Percentiles rank a stretch among this genome's conserved stretches.
These are phyloP conservation scores for Quercus wislizeni DNA, from an alignment of 306 rosid genomes.

Conservation along the genomic window DNA sequence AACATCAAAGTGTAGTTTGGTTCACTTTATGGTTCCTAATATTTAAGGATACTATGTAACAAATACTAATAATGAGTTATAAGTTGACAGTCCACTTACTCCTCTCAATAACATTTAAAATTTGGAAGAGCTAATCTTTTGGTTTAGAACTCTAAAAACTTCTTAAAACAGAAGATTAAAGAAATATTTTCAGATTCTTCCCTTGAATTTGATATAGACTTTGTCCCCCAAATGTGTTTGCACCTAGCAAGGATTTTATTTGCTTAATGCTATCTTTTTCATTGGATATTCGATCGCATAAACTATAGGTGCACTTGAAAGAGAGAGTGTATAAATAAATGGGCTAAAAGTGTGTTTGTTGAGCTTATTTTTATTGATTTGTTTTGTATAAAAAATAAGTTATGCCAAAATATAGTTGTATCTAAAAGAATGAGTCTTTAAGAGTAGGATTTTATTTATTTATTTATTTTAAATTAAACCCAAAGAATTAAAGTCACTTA, in stretches of 20 bases:
- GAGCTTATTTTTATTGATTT: no score
- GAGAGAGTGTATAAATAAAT: background rate
- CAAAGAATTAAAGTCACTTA: no score
- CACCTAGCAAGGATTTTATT: constrained; percentile 14
- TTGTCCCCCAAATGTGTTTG: constrained; percentile 11
- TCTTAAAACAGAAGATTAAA: background rate
- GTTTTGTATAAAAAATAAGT: no score
- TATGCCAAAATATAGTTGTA: no score
- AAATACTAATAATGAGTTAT: background rate
- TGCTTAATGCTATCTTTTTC: background rate
- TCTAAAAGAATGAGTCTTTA: no score
- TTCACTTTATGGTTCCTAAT: constrained; percentile 7
- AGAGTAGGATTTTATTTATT: no score
- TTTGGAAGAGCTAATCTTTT: background rate
- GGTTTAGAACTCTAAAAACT: constrained; percentile 7
- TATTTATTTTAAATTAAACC: no score
- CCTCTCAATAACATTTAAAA: background rate
- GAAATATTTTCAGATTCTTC: constrained; percentile 7
- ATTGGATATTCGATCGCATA: background rate
- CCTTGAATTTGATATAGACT: constrained; percentile 18
- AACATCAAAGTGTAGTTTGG: constrained; percentile 20
- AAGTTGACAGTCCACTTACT: background rate
- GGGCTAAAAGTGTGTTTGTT: no score
- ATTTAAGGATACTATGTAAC: background rate
- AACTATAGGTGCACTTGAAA: background rate